Evolutionary conservation across 208 protist genomes (phyloP), one percentile per base, ranked within the genome.

Genomic region (Tetramitus jugosus): DNA sequence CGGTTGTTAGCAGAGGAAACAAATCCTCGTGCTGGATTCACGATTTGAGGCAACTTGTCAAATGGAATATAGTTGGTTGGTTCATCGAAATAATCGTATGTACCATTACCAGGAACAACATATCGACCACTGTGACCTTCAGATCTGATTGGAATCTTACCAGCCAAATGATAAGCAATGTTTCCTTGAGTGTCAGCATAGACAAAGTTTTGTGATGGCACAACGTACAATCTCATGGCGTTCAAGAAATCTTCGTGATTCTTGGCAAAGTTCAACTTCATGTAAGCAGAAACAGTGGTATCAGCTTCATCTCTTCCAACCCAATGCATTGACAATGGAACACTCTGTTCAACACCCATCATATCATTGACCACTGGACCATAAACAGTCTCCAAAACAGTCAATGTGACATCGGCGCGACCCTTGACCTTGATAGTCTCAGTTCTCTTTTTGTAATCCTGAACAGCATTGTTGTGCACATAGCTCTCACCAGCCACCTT

Each of bases 281-380:
- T 10, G n/a, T 42, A 26, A 6, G 74, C 3, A 35, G 6, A 0
- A 17, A 52, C 0, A 17, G 74, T 77, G 45, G 43, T 56, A 37
- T 77, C 74, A 35, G 46, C 52, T 17, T 4, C 8, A 13, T 46
- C 13, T 23, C 4, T 29, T 1, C 3, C 23, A 29, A 39, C 8
- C 8, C 39, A 77, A 42, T 35, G 37, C 74, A 77, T 40, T n/a
- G n/a, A 39, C 26, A 69, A 77, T 37, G 40, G 6, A 39, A 14
- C 7, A 39, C 56, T 33, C 23, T 43, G 46, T 23, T 29, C 23
- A 37, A 77, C n/a, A 3, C 29, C 29, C 6, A 33, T 40, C 0
- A 43, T 8, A 3, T 77, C 74, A 37, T 67, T 77, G 26, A 77
- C 37, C 14, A 77, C 74, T 23, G 74, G 74, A 29, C 74, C 74